Base-by-base conservation (phyloP, 2,329 filamentous ascomycete species). In the Cladophialophora exuberans region DNA sequence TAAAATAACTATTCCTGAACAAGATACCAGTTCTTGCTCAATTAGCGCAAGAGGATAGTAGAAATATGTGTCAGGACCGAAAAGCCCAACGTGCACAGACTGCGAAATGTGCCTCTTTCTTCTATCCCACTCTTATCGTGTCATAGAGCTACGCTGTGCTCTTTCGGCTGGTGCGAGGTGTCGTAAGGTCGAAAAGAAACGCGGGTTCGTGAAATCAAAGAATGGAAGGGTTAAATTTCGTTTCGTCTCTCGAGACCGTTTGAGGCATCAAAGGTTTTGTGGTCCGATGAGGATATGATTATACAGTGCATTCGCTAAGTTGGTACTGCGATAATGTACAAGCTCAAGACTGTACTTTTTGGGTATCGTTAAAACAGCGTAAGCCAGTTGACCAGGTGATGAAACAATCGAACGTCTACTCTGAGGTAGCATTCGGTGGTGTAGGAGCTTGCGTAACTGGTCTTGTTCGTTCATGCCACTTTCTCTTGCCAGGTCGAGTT, bases 401-500 rank as follows among this genome's bases (percentile, higher is more conserved):
- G 33, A 43, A 15, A 20, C 35, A 26, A 25, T 18, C 7, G 28
- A 7, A 25, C 2, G 6, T 44, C 56, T 28, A 62, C 28, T 57
- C 56, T 18, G 57, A 56, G 30, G 50, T 41, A 6, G 52, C 33
- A 10, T 44, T 54, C 36, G 56, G 59, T 7, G 61, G 52, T 15
- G 61, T 56, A 15, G 50, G 31, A 11, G 61, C 49, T 23, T 54
- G 54, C 9, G 56, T 38, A 10, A 44, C 26, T n/a, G 51, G 44
- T 18, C 39, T 60, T 65, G 77, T 79, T 55, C 83, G 75, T 62
- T 88, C 85, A 52, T 80, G 79, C 83, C 86, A 91, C 66, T 78
- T 81, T 63, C 89, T 83, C 79, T 96, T 97, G 54, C 93, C 93
- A 17, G 87, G 83, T 38, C 93, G 85, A 3, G 89, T 94, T 74